Base-by-base conservation (phyloP, 495 filamentous ascomycete species). In the Neurospora hispaniola region DNA sequence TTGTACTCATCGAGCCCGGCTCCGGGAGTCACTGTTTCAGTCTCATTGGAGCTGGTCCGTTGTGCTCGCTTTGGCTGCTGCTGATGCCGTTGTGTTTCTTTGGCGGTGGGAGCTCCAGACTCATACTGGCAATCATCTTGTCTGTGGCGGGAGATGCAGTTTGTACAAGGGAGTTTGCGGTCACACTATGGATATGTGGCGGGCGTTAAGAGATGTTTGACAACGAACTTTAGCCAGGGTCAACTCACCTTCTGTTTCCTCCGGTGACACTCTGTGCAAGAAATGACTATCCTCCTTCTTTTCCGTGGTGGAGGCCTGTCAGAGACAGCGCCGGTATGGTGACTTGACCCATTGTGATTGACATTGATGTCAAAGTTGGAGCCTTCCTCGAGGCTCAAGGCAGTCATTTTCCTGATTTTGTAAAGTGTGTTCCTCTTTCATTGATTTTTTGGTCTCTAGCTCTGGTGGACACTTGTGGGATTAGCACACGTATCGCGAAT, bases 201-300 rank as follows among this genome's bases (percentile, higher is more conserved):
- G 43, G 43, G 27, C 70, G 42, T 48, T 73, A 31, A 27, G 18
- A 44, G 18, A 44, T 44, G 6, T 44, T 4, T 31, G 27, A 31
- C 27, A 9, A 44, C 8, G 27, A n/a, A 44, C 2, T 44, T 44
- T 1, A 44, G 43, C 18, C 3, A 44, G 7, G 16, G 43, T 44
- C 42, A 42, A 46, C 76, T 42, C 23, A 87, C 87, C 85, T 89
- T 90, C 78, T 90, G 88, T 76, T 90, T 90, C 70, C 88, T 83
- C 70, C 88, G 80, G 76, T 90, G 88, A 71, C 89, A 90, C 76
- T 90, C 88, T 20, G 84, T 88, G 74, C 89, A 90, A 1, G 86
- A 89, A 31, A 90, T 87, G 42, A 89, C 85, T 44, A 86, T 85
- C 48, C 88, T 85, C 71, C 86, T 87, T 71, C 90, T 85, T 78